phyloP scores from a whole-genome alignment of 73 alveolate species.

The Paraurostyla sp. region DNA sequence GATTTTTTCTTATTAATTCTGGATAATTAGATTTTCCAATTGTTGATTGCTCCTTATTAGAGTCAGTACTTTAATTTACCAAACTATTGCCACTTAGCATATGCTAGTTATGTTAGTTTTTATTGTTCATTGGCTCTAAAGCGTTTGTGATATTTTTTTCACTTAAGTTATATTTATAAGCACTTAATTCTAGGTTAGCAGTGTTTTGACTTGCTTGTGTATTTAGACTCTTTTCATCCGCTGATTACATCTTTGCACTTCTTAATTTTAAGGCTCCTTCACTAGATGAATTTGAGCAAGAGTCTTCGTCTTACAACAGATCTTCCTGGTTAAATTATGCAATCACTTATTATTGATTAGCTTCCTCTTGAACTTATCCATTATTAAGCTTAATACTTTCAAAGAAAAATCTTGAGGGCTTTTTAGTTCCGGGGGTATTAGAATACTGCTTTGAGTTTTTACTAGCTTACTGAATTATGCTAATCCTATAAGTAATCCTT shows the following conservation, averaged over 20 bases:
- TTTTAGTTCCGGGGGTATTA: neutral
- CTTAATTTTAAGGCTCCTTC: too few relatives aligned
- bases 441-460: neutral
- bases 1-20: neutral
- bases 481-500: neutral
- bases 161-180: too few relatives aligned
- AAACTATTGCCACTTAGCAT: too few relatives aligned
- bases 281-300: too few relatives aligned
- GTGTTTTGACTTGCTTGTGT: too few relatives aligned
- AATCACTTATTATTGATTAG: neutral
- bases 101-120: too few relatives aligned
- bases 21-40: neutral
- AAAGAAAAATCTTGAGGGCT: conserved; percentile 29
- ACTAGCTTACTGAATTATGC: neutral
- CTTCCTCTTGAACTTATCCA: neutral
- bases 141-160: too few relatives aligned
- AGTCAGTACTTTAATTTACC: too few relatives aligned
- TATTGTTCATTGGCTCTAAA: too few relatives aligned
- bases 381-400: neutral
- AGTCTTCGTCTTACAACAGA: conserved; percentile 13
- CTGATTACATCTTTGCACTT: too few relatives aligned
- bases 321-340: neutral
- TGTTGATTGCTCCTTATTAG: neutral
- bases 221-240: too few relatives aligned
- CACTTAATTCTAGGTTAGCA: too few relatives aligned